These are phyloP conservation scores for Ceratobasidium sp. DNA, from an alignment of 1,284 basidiomycete genomes.

Conservation along the genomic window DNA sequence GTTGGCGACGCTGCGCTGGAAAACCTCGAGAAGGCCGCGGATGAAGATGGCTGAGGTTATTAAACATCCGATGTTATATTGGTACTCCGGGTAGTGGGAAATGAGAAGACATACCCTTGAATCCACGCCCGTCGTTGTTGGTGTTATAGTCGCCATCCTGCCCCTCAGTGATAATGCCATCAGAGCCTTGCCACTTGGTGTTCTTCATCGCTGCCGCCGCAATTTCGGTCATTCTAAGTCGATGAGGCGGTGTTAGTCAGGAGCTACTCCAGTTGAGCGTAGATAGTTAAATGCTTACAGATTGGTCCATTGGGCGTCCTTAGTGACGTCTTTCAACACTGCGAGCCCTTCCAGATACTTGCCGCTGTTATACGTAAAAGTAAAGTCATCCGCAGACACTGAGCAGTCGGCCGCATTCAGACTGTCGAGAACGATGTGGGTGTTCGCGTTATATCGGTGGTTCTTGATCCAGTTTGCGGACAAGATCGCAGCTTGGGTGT, in stretches of 20 bases:
- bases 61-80: constrained; percentile 36
- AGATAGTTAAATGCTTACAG: constrained; percentile 2
- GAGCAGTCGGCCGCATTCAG: constrained; percentile 63
- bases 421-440: constrained; percentile 63
- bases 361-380: constrained; percentile 68
- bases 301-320: constrained; percentile 52
- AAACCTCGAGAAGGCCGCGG: constrained; percentile 32
- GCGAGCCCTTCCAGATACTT: constrained; percentile 67
- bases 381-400: constrained; percentile 41
- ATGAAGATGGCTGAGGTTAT: constrained; percentile 26
- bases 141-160: constrained; percentile 57
- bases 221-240: constrained; percentile 59
- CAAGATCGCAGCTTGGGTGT: constrained; percentile 62
- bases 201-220: constrained; percentile 61
- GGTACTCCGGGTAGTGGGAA: constrained; percentile 5
- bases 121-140: constrained; percentile 65
- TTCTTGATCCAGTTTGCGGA: constrained; percentile 65
- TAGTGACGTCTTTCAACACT: constrained; percentile 62
- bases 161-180: constrained; percentile 65
- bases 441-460: constrained; percentile 60
- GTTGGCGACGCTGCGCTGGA: constrained; percentile 20
- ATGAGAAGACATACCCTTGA: constrained; percentile 60
- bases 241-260: background rate
- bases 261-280: too few species aligned
- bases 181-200: constrained; percentile 61